Base-by-base conservation (phyloP, 2,329 filamentous ascomycete genomes). In the Diplodia seriata region DNA sequence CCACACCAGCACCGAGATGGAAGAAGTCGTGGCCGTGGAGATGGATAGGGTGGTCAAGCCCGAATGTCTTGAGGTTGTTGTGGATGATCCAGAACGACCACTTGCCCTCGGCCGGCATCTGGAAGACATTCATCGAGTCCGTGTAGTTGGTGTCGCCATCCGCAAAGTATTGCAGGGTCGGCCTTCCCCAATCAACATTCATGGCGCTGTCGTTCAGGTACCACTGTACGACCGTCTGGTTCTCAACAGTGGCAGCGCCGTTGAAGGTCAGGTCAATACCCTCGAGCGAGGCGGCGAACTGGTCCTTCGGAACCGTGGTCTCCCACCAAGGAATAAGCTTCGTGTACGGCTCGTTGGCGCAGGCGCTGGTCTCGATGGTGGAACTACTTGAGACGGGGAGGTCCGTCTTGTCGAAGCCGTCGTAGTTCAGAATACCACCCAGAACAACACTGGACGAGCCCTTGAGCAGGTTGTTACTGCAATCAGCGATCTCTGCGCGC, bases 71-170 rank as follows among this genome's bases (percentile, higher is more conserved):
- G 23, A 79, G 64, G 40, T 71, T 31, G 4, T 75, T 74, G 67
- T 85, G 81, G 57, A 85, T 81, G 69, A 81, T 79, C 82, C 81
- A 85, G 69, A 82, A 81, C 36, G 81, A 82, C 83, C 81, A 83
- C 71, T 69, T 68, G 14, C 71, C 71, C 18, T 69, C 69, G 14
- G 69, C 72, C 0, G 70, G 62, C 71, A 78, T 75, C 49, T 73
- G 72, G 50, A 74, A 72, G 33, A 79, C 70, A 47, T 78, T 79
- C 8, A 71, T 69, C 47, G 74, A 74, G 2, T 69, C 65, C 8
- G 15, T 26, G 31, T 75, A 76, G 64, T 71, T 59, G 11, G 67
- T 70, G n/a, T 70, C 70, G 14, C 73, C 73, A 38, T 79, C 73
- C 5, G 75, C 56, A 6, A 82, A 74, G 50, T 76, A 71, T 65